A percentile compares a stretch with the other conserved stretches of the same genome.
Conservation (phyloP, 1,284 basidiomycete genomes). For the Irpex rosettiformis region DNA sequence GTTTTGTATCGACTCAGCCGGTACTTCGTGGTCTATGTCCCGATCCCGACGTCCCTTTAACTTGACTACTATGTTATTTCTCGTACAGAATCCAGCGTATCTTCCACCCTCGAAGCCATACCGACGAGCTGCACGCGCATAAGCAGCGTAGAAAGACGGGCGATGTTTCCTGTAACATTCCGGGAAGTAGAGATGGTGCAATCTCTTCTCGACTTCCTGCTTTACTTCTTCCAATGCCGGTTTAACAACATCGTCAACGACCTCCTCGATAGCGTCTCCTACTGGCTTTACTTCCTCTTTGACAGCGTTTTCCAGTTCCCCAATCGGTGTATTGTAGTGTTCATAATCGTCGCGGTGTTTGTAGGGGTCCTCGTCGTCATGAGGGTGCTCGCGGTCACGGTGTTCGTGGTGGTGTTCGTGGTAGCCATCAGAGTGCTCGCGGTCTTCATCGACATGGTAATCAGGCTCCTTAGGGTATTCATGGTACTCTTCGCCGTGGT, state of each 20-base stretch:
- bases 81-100: constrained; percentile 29
- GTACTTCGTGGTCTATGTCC: constrained; percentile 31
- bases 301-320: no score
- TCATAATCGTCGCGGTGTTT: no score
- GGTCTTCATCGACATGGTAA: background rate
- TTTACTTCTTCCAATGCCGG: background rate
- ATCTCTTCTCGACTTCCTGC: constrained; percentile 5
- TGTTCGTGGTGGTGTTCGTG: background rate
- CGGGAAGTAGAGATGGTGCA: constrained; percentile 26
- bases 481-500: background rate
- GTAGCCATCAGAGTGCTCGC: no score
- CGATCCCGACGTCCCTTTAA: constrained; percentile 24
- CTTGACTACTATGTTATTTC: constrained; percentile 29
- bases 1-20: constrained; percentile 34
- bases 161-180: constrained; percentile 22
- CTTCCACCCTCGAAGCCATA: constrained; percentile 30
- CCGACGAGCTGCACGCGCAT: constrained; percentile 31
- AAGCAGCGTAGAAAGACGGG: constrained; percentile 30
- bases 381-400: background rate
- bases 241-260: background rate
- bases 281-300: no score
- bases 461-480: background rate
- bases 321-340: no score
- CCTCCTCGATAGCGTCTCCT: no score
- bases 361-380: no score